Percentiles rank a stretch among this genome's conserved stretches.
These are phyloP conservation scores for Chlorociboria aeruginascens DNA, from an alignment of 495 filamentous ascomycete species.

Conservation along the genomic window DNA sequence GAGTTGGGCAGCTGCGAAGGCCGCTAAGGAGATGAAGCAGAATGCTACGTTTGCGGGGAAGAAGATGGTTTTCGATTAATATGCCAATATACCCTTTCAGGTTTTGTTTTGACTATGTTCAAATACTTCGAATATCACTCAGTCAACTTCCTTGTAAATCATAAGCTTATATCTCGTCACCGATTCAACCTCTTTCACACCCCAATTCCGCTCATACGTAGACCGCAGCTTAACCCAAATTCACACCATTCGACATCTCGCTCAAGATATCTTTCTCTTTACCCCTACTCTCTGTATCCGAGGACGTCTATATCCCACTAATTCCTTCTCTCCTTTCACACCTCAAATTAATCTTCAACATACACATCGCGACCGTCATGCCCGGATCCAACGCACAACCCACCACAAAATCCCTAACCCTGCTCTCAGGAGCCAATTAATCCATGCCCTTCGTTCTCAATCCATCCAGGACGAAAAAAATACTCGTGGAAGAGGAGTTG, in stretches of 20 bases:
- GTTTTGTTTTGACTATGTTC: no score
- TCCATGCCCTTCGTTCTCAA: conserved; percentile 47
- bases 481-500: conserved; percentile 48
- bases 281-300: conserved; percentile 17
- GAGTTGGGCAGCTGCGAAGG: conserved; percentile 83
- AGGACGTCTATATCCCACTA: conserved; percentile 11
- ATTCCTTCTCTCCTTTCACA: conserved; percentile 12
- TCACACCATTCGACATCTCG: conserved; percentile 31
- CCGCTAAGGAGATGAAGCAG: conserved; percentile 62
- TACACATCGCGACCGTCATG: conserved; percentile 50
- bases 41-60: conserved; percentile 64
- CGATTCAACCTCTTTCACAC: no score
- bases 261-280: conserved; percentile 24
- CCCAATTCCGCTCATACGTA: no score
- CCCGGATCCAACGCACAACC: conserved; percentile 56
- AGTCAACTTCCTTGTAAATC: no score
- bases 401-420: conserved; percentile 42
- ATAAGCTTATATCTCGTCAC: no score
- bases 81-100: conserved; percentile 1
- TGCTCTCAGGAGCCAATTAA: conserved; percentile 29
- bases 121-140: not conserved
- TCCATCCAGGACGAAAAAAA: conserved; percentile 47
- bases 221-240: conserved; percentile 34
- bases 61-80: conserved; percentile 81
- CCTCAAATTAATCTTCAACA: conserved; percentile 33